Evolutionary conservation across 257 asterid genomes (phyloP).

Genomic region (Marsdenia floribunda): DNA sequence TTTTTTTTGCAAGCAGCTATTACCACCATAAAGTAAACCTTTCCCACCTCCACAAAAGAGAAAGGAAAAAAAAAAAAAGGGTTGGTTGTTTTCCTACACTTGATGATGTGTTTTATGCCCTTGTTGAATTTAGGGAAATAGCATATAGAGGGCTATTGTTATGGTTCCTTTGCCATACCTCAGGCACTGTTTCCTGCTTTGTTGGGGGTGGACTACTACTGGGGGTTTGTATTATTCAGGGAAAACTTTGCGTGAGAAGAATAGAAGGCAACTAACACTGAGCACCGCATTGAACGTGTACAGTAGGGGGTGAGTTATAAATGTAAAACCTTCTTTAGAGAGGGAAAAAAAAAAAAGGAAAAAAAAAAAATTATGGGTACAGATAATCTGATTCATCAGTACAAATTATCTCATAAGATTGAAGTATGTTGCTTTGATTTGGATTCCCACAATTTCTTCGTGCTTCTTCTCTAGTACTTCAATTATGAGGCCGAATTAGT

Average conservation of each 20-base stretch:
- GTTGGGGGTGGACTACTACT: background rate
- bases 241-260: background rate
- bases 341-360: no score
- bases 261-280: background rate
- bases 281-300: constrained; percentile 6
- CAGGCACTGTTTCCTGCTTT: background rate
- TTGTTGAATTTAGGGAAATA: background rate
- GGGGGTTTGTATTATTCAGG: background rate
- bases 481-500: no score
- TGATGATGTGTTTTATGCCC: background rate
- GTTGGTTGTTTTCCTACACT: background rate
- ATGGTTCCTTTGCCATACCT: background rate
- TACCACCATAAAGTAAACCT: background rate
- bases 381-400: background rate
- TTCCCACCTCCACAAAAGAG: background rate
- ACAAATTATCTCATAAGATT: background rate
- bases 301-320: constrained; percentile 9
- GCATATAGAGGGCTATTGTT: constrained; percentile 3
- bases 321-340: no score
- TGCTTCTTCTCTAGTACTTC: background rate
- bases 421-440: background rate
- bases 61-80: background rate
- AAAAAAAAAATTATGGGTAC: background rate
- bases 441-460: background rate
- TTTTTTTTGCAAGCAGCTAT: background rate